Conservation (phyloP, 768 basidiomycete genomes). For the Mycena polygramma region DNA sequence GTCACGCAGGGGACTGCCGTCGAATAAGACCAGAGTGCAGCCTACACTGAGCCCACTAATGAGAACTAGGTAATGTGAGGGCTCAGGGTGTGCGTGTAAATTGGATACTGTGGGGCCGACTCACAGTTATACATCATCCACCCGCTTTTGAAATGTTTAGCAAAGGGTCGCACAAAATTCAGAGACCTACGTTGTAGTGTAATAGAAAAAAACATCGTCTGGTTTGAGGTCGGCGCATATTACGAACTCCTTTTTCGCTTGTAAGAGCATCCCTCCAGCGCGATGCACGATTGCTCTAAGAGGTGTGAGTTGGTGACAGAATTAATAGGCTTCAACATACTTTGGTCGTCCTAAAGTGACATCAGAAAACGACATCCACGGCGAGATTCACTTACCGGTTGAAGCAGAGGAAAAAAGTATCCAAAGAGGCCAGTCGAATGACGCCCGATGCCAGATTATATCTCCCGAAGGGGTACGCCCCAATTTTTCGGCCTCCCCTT, state of each 20-base stretch:
- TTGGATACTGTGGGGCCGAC: too few relatives aligned
- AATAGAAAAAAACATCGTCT: conserved; percentile 85
- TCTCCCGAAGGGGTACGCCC: conserved; percentile 68
- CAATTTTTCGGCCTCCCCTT: conserved; percentile 59
- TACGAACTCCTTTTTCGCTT: conserved; percentile 77
- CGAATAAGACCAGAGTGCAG: conserved; percentile 82
- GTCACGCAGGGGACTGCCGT: conserved; percentile 82
- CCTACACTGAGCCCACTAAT: conserved; percentile 74
- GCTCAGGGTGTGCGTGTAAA: too few relatives aligned
- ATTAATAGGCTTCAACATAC: conserved; percentile 51
- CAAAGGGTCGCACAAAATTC: conserved; percentile 11
- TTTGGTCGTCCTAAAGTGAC: conserved; percentile 60
- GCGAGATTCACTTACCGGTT: conserved; percentile 63
- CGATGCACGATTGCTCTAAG: conserved; percentile 82
- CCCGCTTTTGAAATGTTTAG: conserved; percentile 58
- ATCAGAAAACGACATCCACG: not conserved
- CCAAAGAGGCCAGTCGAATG: conserved; percentile 87
- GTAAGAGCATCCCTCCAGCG: conserved; percentile 83
- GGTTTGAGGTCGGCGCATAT: conserved; percentile 76
- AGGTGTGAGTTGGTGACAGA: conserved; percentile 22
- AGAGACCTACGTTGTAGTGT: conserved; percentile 78
- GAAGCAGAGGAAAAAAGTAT: conserved; percentile 90
- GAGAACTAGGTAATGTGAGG: conserved; percentile 52
- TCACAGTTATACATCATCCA: conserved; percentile 93
- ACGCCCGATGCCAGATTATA: conserved; percentile 71